Percentiles rank a stretch among this genome's conserved stretches.
These are phyloP conservation scores for Naganishia vishniacii DNA, from an alignment of 768 basidiomycete genomes.

Conservation along the genomic window DNA sequence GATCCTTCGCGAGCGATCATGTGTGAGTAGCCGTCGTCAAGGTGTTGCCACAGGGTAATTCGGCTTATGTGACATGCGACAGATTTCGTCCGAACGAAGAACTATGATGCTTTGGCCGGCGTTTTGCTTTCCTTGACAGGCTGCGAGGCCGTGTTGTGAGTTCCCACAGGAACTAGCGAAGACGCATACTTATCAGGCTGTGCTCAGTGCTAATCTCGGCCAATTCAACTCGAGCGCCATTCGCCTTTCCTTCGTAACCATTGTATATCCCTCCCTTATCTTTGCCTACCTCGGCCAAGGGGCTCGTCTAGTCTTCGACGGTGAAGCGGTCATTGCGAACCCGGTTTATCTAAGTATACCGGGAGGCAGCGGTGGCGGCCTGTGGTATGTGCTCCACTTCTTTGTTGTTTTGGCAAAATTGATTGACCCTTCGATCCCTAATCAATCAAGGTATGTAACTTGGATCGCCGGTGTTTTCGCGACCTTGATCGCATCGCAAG, in stretches of 20 bases:
- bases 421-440: too few relatives aligned
- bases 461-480: conserved; percentile 64
- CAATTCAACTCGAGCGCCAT: conserved; percentile 64
- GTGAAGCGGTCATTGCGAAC: conserved; percentile 54
- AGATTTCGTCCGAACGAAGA: conserved; percentile 63
- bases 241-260: conserved; percentile 54
- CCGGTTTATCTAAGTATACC: conserved; percentile 66
- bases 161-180: background rate
- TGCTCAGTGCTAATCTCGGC: conserved; percentile 54
- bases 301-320: conserved; percentile 57
- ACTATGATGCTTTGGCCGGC: conserved; percentile 62
- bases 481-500: conserved; percentile 46
- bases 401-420: too few relatives aligned
- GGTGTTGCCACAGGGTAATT: background rate
- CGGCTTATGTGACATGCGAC: background rate
- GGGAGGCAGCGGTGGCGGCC: conserved; percentile 54
- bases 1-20: conserved; percentile 64
- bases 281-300: conserved; percentile 70
- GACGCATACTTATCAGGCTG: too few relatives aligned
- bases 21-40: conserved; percentile 50
- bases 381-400: too few relatives aligned
- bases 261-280: conserved; percentile 60
- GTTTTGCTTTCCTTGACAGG: conserved; percentile 66
- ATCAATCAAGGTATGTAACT: too few relatives aligned
- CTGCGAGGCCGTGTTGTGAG: conserved; percentile 52